phyloP scores from a whole-genome alignment of 2,329 filamentous ascomycete species.

The Arachnomyces sp. region DNA sequence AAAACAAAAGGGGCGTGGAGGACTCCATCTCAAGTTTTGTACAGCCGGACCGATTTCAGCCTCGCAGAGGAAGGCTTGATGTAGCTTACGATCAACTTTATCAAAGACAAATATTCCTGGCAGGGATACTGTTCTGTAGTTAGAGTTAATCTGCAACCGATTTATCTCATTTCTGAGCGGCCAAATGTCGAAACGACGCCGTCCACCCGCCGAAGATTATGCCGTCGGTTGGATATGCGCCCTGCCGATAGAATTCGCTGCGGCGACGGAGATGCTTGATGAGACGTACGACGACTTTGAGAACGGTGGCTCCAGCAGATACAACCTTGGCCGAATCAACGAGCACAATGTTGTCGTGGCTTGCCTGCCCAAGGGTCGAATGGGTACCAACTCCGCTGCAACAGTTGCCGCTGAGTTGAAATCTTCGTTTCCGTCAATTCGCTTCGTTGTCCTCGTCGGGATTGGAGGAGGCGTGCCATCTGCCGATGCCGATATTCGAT shows the following conservation, averaged over 20 bases:
- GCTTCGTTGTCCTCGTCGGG: conserved; percentile 35
- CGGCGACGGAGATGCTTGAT: conserved; percentile 9
- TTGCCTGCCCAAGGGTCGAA: conserved; percentile 23
- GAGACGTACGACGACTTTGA: conserved; percentile 3
- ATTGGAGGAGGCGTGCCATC: conserved; percentile 30
- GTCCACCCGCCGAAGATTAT: too few relatives aligned
- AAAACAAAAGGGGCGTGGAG: too few relatives aligned
- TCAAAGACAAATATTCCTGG: too few relatives aligned
- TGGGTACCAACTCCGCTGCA: conserved; percentile 21
- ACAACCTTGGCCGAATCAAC: conserved; percentile 8
- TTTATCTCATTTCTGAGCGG: too few relatives aligned
- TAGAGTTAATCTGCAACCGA: too few relatives aligned
- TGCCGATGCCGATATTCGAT: conserved; percentile 7
- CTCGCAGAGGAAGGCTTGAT: too few relatives aligned
- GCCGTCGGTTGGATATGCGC: conserved; percentile 11
- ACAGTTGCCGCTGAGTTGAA: conserved; percentile 10
- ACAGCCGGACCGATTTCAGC: too few relatives aligned
- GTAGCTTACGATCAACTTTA: too few relatives aligned
- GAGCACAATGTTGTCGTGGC: conserved; percentile 29
- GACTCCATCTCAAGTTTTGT: too few relatives aligned
- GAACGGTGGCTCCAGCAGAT: conserved; percentile 2
- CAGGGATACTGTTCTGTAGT: too few relatives aligned
- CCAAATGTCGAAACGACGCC: too few relatives aligned
- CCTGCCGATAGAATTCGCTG: conserved; percentile 6
- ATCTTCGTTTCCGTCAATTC: conserved; percentile 14